Evolutionary conservation across 805 yeast genomes (phyloP).

Genomic region (Candida golubevii): DNA sequence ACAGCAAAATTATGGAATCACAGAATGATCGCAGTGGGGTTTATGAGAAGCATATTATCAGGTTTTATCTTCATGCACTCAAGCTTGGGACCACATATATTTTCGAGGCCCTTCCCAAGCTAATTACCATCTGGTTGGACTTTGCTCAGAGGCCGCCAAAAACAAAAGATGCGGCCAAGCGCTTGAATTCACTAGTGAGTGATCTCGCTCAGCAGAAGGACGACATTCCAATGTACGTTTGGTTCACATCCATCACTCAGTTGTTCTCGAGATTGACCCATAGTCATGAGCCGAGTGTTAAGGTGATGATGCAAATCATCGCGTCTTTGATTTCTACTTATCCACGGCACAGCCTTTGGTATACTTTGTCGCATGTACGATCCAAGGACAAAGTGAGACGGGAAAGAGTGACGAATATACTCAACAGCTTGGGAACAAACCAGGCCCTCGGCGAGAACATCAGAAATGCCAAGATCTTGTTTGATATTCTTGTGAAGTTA

Average conservation of each 20-base stretch:
- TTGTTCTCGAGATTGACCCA: constrained; percentile 75
- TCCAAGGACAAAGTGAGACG: constrained; percentile 42
- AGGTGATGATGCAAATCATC: constrained; percentile 54
- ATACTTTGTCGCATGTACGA: constrained; percentile 63
- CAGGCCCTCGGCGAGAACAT: constrained; percentile 16
- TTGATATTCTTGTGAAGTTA: constrained; percentile 40
- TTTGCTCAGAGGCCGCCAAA: constrained; percentile 40
- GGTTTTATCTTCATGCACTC: constrained; percentile 55
- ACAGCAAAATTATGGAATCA: constrained; percentile 70
- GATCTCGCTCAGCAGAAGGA: constrained; percentile 42
- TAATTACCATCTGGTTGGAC: constrained; percentile 90
- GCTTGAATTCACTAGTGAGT: constrained; percentile 44
- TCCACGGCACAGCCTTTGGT: constrained; percentile 86
- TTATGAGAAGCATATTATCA: constrained; percentile 52
- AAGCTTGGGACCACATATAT: constrained; percentile 60
- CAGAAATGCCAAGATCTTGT: constrained; percentile 29
- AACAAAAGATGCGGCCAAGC: constrained; percentile 29
- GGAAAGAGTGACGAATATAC: constrained; percentile 24
- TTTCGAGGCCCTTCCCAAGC: constrained; percentile 82
- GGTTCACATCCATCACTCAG: constrained; percentile 87
- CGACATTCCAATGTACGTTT: constrained; percentile 48
- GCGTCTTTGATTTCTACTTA: constrained; percentile 55
- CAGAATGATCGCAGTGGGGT: constrained; percentile 48
- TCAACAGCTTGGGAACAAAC: constrained; percentile 15
- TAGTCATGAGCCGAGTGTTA: constrained; percentile 50